Conservation (phyloP, 2,329 filamentous ascomycete genomes). For the Penicillium rolfsii region DNA sequence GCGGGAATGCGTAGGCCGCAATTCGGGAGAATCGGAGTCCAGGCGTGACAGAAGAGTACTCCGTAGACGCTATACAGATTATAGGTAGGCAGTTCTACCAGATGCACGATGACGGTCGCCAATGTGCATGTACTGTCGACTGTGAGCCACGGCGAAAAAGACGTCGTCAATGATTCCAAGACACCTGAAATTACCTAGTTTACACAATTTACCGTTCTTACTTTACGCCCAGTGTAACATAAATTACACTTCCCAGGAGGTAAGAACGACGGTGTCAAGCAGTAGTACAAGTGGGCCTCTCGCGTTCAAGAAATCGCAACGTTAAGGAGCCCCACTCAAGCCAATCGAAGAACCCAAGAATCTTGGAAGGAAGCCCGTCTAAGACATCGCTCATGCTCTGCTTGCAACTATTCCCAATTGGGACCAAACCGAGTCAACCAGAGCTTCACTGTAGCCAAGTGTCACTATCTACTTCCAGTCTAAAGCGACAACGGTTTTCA, state of each 20-base stretch:
- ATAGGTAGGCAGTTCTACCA: background rate
- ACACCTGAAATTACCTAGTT: too few relatives aligned
- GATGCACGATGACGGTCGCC: background rate
- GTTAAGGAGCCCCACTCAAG: conserved; percentile 26
- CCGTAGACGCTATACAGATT: background rate
- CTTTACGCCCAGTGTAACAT: background rate
- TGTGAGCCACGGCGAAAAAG: background rate
- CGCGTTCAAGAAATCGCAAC: conserved; percentile 23
- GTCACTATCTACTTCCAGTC: background rate
- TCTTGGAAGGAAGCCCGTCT: conserved; percentile 26
- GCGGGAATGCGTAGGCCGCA: background rate
- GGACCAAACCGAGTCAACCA: background rate
- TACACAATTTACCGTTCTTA: background rate
- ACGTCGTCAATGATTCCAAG: background rate
- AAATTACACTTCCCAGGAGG: background rate
- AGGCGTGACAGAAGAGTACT: background rate
- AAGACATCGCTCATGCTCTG: conserved; percentile 20
- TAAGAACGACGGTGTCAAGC: conserved; percentile 27
- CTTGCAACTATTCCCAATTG: conserved; percentile 4
- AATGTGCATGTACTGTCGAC: background rate
- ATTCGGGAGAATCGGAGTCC: background rate
- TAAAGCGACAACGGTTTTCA: background rate
- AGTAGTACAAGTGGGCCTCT: conserved; percentile 13
- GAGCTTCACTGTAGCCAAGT: background rate
- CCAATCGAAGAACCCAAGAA: conserved; percentile 34